phyloP scores from a whole-genome alignment of 2,329 filamentous ascomycete genomes.

The Exophiala viscosa region DNA sequence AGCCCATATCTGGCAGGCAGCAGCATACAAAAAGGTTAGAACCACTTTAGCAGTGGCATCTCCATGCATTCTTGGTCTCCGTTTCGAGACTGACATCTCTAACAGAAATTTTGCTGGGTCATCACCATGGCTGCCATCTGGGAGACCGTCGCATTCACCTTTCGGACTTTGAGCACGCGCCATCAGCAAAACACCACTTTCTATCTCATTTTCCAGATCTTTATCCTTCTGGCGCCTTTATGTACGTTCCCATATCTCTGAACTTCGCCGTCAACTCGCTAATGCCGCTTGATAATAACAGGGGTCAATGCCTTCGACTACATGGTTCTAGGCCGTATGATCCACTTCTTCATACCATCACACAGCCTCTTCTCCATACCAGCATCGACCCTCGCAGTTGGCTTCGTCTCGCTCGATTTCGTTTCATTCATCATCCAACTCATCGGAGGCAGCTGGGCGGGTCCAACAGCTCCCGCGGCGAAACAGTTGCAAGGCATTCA shows the following conservation, averaged over 20 bases:
- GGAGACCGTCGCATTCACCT: constrained; percentile 39
- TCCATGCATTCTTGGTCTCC: constrained; percentile 12
- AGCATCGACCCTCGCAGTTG: constrained; percentile 36
- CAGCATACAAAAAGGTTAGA: constrained; percentile 32
- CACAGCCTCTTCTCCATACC: constrained; percentile 36
- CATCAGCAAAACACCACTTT: constrained; percentile 36
- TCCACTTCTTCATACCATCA: constrained; percentile 38
- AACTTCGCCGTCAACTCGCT: constrained; percentile 1
- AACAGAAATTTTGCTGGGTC: constrained; percentile 42
- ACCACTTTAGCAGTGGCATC: background rate
- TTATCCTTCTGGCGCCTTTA: constrained; percentile 43
- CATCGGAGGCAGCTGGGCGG: constrained; percentile 36
- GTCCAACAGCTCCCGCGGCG: constrained; percentile 26
- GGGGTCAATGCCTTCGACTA: constrained; percentile 47
- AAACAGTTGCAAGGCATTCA: constrained; percentile 38
- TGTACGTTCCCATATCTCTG: constrained; percentile 24
- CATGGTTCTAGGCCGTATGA: constrained; percentile 40
- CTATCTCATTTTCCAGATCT: constrained; percentile 35
- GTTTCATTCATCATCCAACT: constrained; percentile 43
- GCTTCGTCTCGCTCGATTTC: constrained; percentile 47
- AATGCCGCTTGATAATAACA: background rate
- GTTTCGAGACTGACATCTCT: constrained; percentile 7
- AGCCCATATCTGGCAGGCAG: constrained; percentile 34
- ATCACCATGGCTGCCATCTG: constrained; percentile 42
- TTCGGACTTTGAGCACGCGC: constrained; percentile 40